Evolutionary conservation across 192 early-diverging fungal genomes (phyloP), one percentile per base, ranked within the genome.

Genomic region (Rhizophagus prolifer): DNA sequence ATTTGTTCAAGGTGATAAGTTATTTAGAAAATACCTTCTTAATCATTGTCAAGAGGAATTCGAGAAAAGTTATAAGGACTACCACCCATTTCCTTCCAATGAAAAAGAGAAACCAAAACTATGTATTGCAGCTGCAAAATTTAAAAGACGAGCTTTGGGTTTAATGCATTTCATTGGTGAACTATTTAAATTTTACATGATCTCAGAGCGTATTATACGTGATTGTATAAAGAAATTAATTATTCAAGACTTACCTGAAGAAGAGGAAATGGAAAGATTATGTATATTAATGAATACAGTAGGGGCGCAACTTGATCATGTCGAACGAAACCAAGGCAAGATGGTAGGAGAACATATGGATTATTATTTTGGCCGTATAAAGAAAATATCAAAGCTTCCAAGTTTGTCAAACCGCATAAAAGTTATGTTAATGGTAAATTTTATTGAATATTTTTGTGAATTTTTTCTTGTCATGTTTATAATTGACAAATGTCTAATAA

Each of bases 31-130:
- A 66, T 91, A 94, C 61, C 85, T 99, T 67, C 83, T 99, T 47
- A 95, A 93, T 81, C 88, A 92, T 74, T 98, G 96, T 86, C 98
- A 99, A 83, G 90, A 92, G 72, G 97, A 95, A 79, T 99, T 97
- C 82, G 95, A 97, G 86, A 83, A 82, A 36, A 92, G 92, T 63
- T 94, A n/a, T n/a, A n/a, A n/a, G 92, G 89, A 34, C 4, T 34
- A 34, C 2, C 31, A 34, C 3, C 31, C 31, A 34, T 4, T 68
- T 25, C 79, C 81, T 36, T 80, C 88, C 61, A 88, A 88, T 41
- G 84, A 87, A 44, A 88, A 88, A 54, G 90, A 91, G 78, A 86
- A 91, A 85, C 88, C 92, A 1, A 88, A 90, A n/a, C n/a, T 47
- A 90, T 92, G 80, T 93, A 94, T 82, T 82, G 85, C 91, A 69